Evolutionary conservation across 148 eudicot species (phyloP).

Genomic region (Rhododendron griersonianum): DNA sequence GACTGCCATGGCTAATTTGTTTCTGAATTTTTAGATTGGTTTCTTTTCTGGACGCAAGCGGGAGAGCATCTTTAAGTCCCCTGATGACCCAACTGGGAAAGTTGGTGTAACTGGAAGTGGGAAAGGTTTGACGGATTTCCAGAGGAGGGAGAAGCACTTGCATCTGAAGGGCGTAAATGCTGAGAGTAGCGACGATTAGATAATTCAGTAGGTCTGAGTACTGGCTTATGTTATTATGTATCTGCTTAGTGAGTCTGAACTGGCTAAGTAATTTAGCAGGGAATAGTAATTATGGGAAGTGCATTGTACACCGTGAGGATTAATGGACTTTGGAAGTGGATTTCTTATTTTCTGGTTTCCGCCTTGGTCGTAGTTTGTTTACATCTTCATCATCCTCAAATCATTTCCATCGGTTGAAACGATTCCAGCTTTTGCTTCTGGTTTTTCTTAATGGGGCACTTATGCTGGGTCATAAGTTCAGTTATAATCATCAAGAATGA

Average conservation of each 20-base stretch:
- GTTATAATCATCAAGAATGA: too few relatives aligned
- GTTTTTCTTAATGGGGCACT: not conserved
- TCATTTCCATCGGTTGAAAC: not conserved
- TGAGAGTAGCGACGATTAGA: conserved; percentile 55
- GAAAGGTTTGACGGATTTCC: conserved; percentile 94
- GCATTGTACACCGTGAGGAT: conserved; percentile 5
- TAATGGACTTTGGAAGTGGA: not conserved
- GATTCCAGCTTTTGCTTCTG: not conserved
- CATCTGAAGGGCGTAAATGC: conserved; percentile 85
- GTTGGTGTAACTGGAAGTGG: conserved; percentile 99
- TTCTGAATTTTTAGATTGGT: conserved; percentile 51
- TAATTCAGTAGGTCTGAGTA: not conserved
- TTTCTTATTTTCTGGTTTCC: not conserved
- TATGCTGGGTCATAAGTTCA: not conserved
- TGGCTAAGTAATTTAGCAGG: not conserved
- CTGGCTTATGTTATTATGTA: not conserved
- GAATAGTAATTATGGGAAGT: not conserved
- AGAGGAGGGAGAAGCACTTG: conserved; percentile 86
- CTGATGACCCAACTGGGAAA: conserved; percentile 92
- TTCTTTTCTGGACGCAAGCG: conserved; percentile 91
- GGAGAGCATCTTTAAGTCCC: conserved; percentile 97
- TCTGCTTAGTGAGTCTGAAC: conserved; percentile 5
- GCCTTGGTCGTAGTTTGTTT: not conserved
- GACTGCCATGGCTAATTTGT: not conserved
- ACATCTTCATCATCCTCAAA: not conserved